Evolutionary conservation across 441 rosid species (phyloP).

Genomic region (Jatropha multifida): DNA sequence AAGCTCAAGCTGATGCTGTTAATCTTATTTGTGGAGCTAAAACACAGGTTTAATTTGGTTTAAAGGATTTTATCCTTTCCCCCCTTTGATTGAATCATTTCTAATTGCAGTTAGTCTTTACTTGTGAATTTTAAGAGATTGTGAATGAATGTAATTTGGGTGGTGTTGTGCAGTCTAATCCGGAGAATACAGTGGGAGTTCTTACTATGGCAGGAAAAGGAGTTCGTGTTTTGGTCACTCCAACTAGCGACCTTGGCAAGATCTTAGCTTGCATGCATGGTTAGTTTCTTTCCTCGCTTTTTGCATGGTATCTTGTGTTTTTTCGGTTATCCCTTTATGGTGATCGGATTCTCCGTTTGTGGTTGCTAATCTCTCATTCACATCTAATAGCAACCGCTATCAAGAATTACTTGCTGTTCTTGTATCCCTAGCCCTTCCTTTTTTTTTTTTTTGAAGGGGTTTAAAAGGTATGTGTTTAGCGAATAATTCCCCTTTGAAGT

Average conservation of each 20-base stretch:
- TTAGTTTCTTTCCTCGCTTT: slow-evolving; percentile 18
- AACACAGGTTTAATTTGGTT: slow-evolving; percentile 59
- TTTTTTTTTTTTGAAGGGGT: background rate
- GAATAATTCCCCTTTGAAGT: background rate
- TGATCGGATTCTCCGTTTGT: background rate
- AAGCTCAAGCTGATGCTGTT: slow-evolving; percentile 87
- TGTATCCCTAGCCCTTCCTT: no score
- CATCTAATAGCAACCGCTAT: background rate
- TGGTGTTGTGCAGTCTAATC: slow-evolving; percentile 62
- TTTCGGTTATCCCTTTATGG: background rate
- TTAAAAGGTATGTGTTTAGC: background rate
- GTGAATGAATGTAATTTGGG: slow-evolving; percentile 5
- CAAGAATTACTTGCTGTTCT: background rate
- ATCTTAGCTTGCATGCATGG: slow-evolving; percentile 91
- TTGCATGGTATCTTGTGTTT: background rate
- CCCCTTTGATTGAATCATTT: background rate
- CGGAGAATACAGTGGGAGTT: slow-evolving; percentile 85
- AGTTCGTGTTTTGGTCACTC: slow-evolving; percentile 81
- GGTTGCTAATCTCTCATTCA: background rate
- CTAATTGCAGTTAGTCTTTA: background rate
- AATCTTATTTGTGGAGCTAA: slow-evolving; percentile 89
- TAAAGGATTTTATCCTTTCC: background rate
- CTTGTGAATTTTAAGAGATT: no score
- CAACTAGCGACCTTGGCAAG: slow-evolving; percentile 87
- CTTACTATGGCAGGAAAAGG: slow-evolving; percentile 96